Conservation (phyloP, 139 green algal species). For the Pleodorina starrii region DNA sequence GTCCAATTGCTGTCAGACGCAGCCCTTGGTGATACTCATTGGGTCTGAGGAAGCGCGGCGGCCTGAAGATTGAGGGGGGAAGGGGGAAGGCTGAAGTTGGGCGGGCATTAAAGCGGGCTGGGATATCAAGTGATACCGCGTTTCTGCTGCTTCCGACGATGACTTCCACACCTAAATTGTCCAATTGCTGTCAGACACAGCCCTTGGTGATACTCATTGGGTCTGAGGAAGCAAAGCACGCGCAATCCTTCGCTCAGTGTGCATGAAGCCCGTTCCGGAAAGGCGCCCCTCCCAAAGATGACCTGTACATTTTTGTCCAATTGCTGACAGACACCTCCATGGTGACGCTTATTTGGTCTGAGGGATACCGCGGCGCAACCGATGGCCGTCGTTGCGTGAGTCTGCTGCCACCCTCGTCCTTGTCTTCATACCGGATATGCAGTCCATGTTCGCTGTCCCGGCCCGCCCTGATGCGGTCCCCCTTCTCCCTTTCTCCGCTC, state of each 20-base stretch:
- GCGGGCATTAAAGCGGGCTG: too few relatives aligned
- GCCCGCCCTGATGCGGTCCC: too few relatives aligned
- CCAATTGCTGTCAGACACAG: conserved; percentile 61
- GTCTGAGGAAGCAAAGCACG: conserved; percentile 41
- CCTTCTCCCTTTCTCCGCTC: too few relatives aligned
- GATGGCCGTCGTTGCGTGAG: too few relatives aligned
- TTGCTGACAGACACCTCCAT: conserved; percentile 16
- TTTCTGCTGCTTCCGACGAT: not conserved
- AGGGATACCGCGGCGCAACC: not conserved
- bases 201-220: conserved; percentile 39
- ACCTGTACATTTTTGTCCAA: conserved; percentile 1
- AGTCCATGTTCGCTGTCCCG: too few relatives aligned
- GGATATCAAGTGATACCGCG: too few relatives aligned
- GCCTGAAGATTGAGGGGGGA: too few relatives aligned
- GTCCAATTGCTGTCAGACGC: conserved; percentile 62
- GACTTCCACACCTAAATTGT: conserved; percentile 27
- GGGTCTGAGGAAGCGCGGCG: conserved; percentile 47
- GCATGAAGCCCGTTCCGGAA: too few relatives aligned
- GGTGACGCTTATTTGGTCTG: not conserved
- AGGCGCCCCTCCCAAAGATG: not conserved
- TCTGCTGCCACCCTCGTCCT: too few relatives aligned
- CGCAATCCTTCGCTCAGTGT: too few relatives aligned
- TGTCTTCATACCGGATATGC: too few relatives aligned
- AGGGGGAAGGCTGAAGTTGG: too few relatives aligned
- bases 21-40: conserved; percentile 45